Evolutionary conservation across 2,329 filamentous ascomycete genomes (phyloP), one percentile per base, ranked within the genome.

Genomic region (Sordariomycetes sp.): DNA sequence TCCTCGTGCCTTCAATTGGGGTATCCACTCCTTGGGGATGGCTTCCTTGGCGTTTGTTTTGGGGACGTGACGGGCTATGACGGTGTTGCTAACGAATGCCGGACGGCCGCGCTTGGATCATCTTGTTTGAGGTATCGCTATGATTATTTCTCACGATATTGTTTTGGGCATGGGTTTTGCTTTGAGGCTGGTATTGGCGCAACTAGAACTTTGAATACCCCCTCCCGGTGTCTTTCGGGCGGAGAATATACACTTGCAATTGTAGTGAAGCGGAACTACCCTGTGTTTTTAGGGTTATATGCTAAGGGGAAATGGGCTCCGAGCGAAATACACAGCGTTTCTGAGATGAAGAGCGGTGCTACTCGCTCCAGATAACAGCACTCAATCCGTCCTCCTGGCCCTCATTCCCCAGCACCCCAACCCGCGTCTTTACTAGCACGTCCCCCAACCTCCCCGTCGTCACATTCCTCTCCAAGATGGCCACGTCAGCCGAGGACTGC

Each of bases 401-500:
- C 10, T 68, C 65, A 1, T 64, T 66, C 0, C 75, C 76, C 6
- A 67, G 67, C 35, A 64, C 66, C 1, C 71, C 73, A 22, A 78
- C 69, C 54, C 65, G 64, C 39, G 76, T 53, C 36, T 64, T 72
- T 0, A 71, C 72, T 1, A 78, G 60, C 25, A 76, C 65, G 5
- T 71, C 69, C 0, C 80, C 80, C 25, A 87, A 69, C 62, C 73
- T 67, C 0, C 85, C 85, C 0, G 77, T 81, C 15, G 67, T 64
- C 0, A 72, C 66, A 65, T 87, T 76, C 12, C 85, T 69, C 59
- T 68, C 65, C 28, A 85, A 71, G 36, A 88, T 75, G 2, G 76
- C 78, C 1, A 88, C 78, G 24, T 75, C 80, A 15, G 77, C 74
- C 48, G 76, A 80, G 2, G 76, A 75, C 69, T 87, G 83, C 25